These are phyloP conservation scores for Fusarium algeriense DNA, from an alignment of 2,329 filamentous ascomycete species.

Conservation along the genomic window DNA sequence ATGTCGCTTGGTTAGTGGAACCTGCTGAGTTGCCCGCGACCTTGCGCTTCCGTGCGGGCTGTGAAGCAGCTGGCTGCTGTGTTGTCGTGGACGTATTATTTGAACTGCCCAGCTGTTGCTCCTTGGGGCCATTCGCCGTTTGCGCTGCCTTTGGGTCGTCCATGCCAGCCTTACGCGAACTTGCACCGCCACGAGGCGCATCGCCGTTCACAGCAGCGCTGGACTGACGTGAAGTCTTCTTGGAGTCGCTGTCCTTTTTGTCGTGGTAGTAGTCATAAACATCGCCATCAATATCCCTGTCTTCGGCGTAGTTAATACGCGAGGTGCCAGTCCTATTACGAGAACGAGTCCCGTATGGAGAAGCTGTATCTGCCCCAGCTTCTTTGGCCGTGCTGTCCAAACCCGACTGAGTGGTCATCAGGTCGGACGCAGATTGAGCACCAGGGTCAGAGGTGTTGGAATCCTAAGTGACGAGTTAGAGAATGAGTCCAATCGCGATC, in stretches of 20 bases:
- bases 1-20: constrained; percentile 38
- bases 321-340: constrained; percentile 85
- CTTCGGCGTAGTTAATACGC: constrained; percentile 95
- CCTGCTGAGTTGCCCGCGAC: constrained; percentile 62
- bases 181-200: constrained; percentile 50
- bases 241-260: constrained; percentile 66
- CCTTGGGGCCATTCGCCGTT: constrained; percentile 55
- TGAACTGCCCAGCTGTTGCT: constrained; percentile 46
- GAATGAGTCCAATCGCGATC: constrained; percentile 39
- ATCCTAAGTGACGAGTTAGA: constrained; percentile 50
- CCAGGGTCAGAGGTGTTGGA: constrained; percentile 52
- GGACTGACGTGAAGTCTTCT: constrained; percentile 67
- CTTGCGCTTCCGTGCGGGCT: constrained; percentile 86
- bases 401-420: constrained; percentile 63
- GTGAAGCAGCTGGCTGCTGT: constrained; percentile 61
- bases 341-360: constrained; percentile 91
- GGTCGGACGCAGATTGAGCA: constrained; percentile 50
- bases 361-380: constrained; percentile 64
- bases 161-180: constrained; percentile 57
- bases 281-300: constrained; percentile 90
- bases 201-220: constrained; percentile 55
- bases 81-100: constrained; percentile 56
- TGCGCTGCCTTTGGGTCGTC: constrained; percentile 56
- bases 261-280: constrained; percentile 76
- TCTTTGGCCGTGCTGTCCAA: constrained; percentile 64